Conservation (phyloP, 179 eudicot species). For the Corrigiola litoralis region DNA sequence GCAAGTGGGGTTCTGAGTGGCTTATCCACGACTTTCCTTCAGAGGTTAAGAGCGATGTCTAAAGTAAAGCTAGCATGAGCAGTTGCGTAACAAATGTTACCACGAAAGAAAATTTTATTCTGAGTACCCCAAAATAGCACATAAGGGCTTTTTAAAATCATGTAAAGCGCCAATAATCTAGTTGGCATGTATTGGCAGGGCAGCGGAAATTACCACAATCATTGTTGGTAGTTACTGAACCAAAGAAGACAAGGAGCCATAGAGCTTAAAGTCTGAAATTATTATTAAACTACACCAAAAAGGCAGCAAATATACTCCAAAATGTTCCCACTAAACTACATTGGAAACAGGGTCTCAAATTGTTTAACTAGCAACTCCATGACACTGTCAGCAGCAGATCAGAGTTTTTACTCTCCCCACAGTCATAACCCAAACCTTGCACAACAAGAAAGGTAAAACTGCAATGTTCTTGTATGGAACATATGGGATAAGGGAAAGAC, state of each 20-base stretch:
- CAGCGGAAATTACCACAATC: not conserved
- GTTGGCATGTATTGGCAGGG: too few species aligned
- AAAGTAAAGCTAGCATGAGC: too few species aligned
- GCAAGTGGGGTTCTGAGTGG: not conserved
- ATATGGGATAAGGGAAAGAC: not conserved
- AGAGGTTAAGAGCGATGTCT: too few species aligned
- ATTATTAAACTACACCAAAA: not conserved
- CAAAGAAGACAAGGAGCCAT: not conserved
- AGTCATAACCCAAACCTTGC: not conserved
- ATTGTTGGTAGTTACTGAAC: not conserved
- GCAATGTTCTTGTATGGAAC: too few species aligned
- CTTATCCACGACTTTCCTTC: too few species aligned
- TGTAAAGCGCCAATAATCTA: too few species aligned
- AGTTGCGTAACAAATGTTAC: too few species aligned
- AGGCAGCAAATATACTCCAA: not conserved
- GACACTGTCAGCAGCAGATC: constrained; percentile 3
- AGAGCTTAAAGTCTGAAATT: not conserved
- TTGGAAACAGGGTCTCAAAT: not conserved
- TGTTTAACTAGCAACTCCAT: not conserved
- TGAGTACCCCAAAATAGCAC: too few species aligned
- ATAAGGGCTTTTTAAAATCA: too few species aligned
- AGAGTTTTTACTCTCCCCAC: not conserved
- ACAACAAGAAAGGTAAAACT: not conserved
- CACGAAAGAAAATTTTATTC: too few species aligned
- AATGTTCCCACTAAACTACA: not conserved